Conservation (phyloP, 78 protist genomes). For the Bigelowiella natans region DNA sequence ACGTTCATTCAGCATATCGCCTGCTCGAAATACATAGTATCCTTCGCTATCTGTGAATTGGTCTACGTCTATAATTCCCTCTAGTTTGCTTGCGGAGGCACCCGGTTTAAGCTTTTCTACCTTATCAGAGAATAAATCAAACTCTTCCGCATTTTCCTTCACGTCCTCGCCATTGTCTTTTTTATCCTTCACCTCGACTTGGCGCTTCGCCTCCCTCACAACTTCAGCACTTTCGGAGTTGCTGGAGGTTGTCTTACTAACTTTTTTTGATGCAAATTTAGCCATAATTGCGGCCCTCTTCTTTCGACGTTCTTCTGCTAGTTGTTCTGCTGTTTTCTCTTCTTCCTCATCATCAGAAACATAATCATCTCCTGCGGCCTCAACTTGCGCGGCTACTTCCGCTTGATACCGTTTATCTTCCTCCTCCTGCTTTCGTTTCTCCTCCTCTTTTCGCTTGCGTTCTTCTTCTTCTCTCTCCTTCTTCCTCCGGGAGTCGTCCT, state of each 20-base stretch:
- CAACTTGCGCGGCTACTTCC: neutral
- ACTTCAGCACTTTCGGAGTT: neutral
- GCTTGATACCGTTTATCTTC: neutral
- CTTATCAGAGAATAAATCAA: neutral
- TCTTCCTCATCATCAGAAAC: neutral
- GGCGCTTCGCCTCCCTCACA: neutral
- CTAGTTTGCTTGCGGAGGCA: neutral
- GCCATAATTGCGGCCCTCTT: neutral
- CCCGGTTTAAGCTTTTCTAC: neutral
- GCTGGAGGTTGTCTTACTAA: neutral
- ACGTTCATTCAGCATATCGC: constrained; percentile 13
- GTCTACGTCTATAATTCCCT: neutral
- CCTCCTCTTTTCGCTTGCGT: neutral
- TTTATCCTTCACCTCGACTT: neutral
- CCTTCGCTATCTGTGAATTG: constrained; percentile 7
- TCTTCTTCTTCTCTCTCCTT: neutral
- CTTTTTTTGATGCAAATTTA: neutral
- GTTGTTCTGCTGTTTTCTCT: neutral
- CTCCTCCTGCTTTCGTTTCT: neutral
- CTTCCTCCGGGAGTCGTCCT: neutral
- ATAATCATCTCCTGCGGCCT: neutral
- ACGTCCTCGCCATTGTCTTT: neutral
- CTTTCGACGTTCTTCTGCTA: neutral
- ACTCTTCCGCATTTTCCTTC: neutral
- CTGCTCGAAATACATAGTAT: neutral